A percentile compares a stretch with the other conserved stretches of the same genome.
Conservation (phyloP, 1,139 yeast genomes). For the Geotrichum cucujoidarum region DNA sequence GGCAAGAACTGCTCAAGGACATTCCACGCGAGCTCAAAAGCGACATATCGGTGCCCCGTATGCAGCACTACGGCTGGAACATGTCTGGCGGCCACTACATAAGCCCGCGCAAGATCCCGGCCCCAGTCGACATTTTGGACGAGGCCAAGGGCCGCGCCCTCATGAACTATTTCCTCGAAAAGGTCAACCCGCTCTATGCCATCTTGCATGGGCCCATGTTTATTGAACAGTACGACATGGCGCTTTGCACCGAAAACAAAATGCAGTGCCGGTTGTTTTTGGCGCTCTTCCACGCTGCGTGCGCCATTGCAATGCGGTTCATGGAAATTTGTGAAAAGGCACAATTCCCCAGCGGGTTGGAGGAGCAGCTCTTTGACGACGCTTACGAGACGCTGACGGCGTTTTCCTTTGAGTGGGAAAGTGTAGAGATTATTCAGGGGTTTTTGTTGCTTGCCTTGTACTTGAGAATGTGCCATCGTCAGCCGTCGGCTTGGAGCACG, state of each 20-base stretch:
- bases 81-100: conserved; percentile 55
- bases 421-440: conserved; percentile 58
- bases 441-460: conserved; percentile 56
- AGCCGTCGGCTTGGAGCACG: conserved; percentile 51
- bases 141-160: conserved; percentile 26
- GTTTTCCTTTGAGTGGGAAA: conserved; percentile 62
- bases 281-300: conserved; percentile 49
- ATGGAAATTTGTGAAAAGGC: conserved; percentile 42
- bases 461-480: conserved; percentile 53
- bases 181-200: conserved; percentile 52
- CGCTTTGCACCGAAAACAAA: conserved; percentile 28
- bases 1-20: conserved; percentile 12
- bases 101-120: conserved; percentile 41
- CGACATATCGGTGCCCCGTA: conserved; percentile 48
- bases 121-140: conserved; percentile 12
- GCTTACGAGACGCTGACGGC: conserved; percentile 46
- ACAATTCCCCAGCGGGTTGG: conserved; percentile 40
- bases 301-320: conserved; percentile 52
- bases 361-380: conserved; percentile 51
- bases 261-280: conserved; percentile 42
- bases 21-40: conserved; percentile 35
- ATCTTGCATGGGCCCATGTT: conserved; percentile 54
- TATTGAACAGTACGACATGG: conserved; percentile 47
- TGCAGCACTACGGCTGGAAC: conserved; percentile 66
- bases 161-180: conserved; percentile 45